Percentiles rank a stretch among this genome's conserved stretches.
Conservation (phyloP, 225 moss, liverwort and hornwort genomes). For the Bryoerythrophyllum caledonicum region DNA sequence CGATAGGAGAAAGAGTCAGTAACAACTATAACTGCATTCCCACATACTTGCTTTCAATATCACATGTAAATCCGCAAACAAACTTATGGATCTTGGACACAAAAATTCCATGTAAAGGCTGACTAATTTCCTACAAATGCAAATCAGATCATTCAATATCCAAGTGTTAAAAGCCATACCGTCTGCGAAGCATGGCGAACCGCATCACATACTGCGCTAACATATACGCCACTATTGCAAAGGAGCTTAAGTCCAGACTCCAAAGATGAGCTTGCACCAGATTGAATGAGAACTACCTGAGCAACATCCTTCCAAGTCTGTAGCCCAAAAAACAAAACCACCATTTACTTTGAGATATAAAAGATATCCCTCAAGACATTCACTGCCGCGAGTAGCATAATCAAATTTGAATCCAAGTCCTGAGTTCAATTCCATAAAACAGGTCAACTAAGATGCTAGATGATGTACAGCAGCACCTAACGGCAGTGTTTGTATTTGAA, state of each 20-base stretch:
- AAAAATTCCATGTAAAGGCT: background rate
- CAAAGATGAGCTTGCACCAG: constrained; percentile 55
- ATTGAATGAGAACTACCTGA: constrained; percentile 55
- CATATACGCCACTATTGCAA: constrained; percentile 61
- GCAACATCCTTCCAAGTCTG: constrained; percentile 69
- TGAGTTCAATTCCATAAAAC: too few species aligned
- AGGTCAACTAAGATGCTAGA: too few species aligned
- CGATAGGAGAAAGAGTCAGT: constrained; percentile 19
- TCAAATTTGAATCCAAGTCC: too few species aligned
- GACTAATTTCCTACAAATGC: background rate
- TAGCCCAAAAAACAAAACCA: constrained; percentile 23
- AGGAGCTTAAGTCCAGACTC: constrained; percentile 69
- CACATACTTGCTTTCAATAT: too few species aligned
- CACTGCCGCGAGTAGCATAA: too few species aligned
- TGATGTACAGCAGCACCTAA: background rate
- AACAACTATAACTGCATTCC: constrained; percentile 2
- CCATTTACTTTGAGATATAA: constrained; percentile 1
- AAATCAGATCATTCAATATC: constrained; percentile 3
- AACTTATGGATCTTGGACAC: too few species aligned
- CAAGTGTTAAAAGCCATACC: constrained; percentile 36
- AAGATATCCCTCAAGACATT: too few species aligned
- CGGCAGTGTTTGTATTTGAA: constrained; percentile 8
- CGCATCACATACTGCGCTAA: constrained; percentile 68
- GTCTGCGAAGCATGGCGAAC: constrained; percentile 71
- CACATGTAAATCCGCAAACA: too few species aligned